Evolutionary conservation across 192 early-diverging fungal species (phyloP).

Genomic region (Umbelopsis ramanniana): DNA sequence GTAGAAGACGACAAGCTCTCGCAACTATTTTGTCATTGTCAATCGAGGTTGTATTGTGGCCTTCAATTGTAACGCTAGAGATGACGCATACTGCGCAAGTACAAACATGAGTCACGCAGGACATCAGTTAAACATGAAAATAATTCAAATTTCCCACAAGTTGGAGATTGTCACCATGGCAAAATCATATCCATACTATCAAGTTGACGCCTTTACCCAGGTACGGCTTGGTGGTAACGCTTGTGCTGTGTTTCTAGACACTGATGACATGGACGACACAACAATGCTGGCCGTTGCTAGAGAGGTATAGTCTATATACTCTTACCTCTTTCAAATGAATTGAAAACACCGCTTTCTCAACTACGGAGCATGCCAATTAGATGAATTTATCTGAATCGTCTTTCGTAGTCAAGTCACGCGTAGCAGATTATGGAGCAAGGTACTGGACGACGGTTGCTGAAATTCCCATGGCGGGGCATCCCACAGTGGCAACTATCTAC

Average conservation of each 20-base stretch:
- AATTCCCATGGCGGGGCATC: slow-evolving; percentile 17
- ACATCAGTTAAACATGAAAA: no score
- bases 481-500: slow-evolving; percentile 22
- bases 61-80: no score
- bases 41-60: no score
- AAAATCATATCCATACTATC: slow-evolving; percentile 19
- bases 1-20: no score
- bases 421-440: slow-evolving; percentile 17
- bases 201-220: slow-evolving; percentile 24
- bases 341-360: no score
- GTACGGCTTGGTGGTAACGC: slow-evolving; percentile 14
- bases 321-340: not conserved
- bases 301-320: slow-evolving; percentile 2
- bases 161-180: not conserved
- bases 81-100: not conserved
- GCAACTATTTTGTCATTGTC: no score
- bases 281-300: slow-evolving; percentile 16
- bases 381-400: slow-evolving; percentile 27
- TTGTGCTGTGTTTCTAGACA: slow-evolving; percentile 24
- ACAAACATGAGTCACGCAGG: not conserved
- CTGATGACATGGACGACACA: slow-evolving; percentile 21
- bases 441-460: slow-evolving; percentile 22
- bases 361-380: not conserved
- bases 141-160: no score
- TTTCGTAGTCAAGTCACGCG: slow-evolving; percentile 1